phyloP scores from a whole-genome alignment of 495 filamentous ascomycete genomes.

The Evansstolkia leycettana region DNA sequence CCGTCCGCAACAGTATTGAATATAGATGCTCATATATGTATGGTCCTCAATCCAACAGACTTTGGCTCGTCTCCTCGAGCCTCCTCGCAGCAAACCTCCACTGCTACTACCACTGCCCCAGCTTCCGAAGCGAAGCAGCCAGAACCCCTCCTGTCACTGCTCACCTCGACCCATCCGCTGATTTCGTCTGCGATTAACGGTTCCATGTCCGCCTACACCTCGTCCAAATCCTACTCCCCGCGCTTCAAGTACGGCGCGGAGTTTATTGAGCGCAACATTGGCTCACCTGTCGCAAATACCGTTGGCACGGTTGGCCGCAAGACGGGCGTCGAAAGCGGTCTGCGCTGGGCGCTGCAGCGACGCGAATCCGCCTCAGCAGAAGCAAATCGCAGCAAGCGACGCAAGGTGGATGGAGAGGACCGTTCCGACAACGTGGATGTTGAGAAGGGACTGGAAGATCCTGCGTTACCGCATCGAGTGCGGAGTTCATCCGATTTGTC shows the following conservation, averaged over 20 bases:
- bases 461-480: conserved; percentile 8
- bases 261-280: conserved; percentile 72
- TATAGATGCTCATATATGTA: not conserved
- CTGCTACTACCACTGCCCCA: conserved; percentile 3
- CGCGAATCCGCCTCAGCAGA: conserved; percentile 22
- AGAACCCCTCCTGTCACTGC: conserved; percentile 66
- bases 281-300: conserved; percentile 66
- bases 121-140: conserved; percentile 23
- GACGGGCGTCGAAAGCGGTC: conserved; percentile 70
- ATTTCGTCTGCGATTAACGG: conserved; percentile 70
- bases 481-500: conserved; percentile 33
- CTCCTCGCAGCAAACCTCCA: conserved; percentile 14
- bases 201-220: conserved; percentile 68
- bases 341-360: conserved; percentile 61
- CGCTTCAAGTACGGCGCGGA: conserved; percentile 73
- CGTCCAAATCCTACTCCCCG: conserved; percentile 76
- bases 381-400: conserved; percentile 47
- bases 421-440: conserved; percentile 25
- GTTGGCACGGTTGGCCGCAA: conserved; percentile 68
- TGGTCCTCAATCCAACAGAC: conserved; percentile 8
- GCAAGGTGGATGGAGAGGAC: conserved; percentile 39
- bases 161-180: conserved; percentile 69
- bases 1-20: not conserved
- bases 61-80: conserved; percentile 21
- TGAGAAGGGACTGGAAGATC: conserved; percentile 16